Evolutionary conservation across 495 filamentous ascomycete genomes (phyloP).

Genomic region (Astrothelium macrocarpum): DNA sequence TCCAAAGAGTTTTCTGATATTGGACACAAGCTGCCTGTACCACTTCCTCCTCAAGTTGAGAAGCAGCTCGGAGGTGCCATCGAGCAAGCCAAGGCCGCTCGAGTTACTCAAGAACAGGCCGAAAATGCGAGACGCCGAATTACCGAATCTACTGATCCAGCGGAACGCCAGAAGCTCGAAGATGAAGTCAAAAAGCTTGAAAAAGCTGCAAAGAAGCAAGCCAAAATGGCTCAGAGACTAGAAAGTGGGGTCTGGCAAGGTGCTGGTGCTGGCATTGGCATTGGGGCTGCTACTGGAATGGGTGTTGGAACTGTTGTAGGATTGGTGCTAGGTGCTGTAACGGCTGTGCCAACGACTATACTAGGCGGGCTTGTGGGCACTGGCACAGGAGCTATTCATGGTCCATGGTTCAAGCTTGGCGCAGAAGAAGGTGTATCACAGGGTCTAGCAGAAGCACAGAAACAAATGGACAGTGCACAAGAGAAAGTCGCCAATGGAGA

Average conservation of each 20-base stretch:
- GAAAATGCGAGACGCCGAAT: slow-evolving; percentile 13
- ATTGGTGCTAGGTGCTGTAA: slow-evolving; percentile 14
- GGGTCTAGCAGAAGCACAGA: background rate
- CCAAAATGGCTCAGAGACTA: slow-evolving; percentile 13
- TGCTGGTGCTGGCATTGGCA: slow-evolving; percentile 17
- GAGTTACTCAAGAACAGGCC: background rate
- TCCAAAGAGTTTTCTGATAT: background rate
- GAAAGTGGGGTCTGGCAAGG: slow-evolving; percentile 19
- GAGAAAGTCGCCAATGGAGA: background rate
- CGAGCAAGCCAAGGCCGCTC: background rate
- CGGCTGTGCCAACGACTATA: slow-evolving; percentile 13
- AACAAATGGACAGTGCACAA: background rate
- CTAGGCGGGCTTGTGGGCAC: slow-evolving; percentile 17
- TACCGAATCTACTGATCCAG: slow-evolving; percentile 11
- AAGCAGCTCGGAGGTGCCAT: slow-evolving; percentile 3
- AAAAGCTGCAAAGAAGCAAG: slow-evolving; percentile 16
- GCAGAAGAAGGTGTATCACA: slow-evolving; percentile 4
- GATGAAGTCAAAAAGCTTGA: slow-evolving; percentile 20
- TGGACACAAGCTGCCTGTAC: background rate
- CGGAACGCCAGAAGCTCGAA: slow-evolving; percentile 14
- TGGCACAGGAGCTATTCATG: slow-evolving; percentile 17
- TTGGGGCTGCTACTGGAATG: slow-evolving; percentile 17
- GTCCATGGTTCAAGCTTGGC: slow-evolving; percentile 19
- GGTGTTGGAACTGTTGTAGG: slow-evolving; percentile 20
- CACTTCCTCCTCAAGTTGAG: background rate